A percentile compares a stretch with the other conserved stretches of the same genome.
phyloP scores from a whole-genome alignment of 179 eudicot species.

The Spergularia azorica region DNA sequence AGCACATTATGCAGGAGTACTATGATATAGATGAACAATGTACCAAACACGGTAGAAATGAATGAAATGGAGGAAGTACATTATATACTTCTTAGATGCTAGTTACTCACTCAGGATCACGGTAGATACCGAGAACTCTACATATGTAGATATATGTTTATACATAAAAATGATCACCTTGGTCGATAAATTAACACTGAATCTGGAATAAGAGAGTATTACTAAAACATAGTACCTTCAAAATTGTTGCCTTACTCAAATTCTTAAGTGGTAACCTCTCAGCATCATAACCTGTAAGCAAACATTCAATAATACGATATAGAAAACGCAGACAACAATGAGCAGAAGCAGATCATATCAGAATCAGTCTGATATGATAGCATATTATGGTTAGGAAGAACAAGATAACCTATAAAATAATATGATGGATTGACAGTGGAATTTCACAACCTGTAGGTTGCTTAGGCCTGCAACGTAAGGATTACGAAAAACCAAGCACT shows the following conservation, averaged over 20 bases:
- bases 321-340: background rate
- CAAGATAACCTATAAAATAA: too few species aligned
- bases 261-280: slow-evolving; percentile 75
- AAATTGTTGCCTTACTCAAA: slow-evolving; percentile 68
- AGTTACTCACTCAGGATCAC: too few species aligned
- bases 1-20: background rate
- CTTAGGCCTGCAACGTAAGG: background rate
- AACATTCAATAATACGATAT: too few species aligned
- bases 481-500: background rate
- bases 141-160: too few species aligned
- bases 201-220: too few species aligned
- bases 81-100: too few species aligned
- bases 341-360: background rate
- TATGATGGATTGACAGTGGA: background rate
- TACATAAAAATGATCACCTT: background rate
- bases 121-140: too few species aligned
- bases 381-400: too few species aligned
- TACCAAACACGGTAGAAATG: too few species aligned
- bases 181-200: background rate
- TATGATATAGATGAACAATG: background rate
- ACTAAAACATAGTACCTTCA: slow-evolving; percentile 38
- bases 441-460: background rate
- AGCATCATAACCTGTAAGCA: slow-evolving; percentile 63
- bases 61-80: too few species aligned
- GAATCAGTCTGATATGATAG: background rate